Base-by-base conservation (phyloP, 106 monocot genomes). In the Posidonia australis region DNA sequence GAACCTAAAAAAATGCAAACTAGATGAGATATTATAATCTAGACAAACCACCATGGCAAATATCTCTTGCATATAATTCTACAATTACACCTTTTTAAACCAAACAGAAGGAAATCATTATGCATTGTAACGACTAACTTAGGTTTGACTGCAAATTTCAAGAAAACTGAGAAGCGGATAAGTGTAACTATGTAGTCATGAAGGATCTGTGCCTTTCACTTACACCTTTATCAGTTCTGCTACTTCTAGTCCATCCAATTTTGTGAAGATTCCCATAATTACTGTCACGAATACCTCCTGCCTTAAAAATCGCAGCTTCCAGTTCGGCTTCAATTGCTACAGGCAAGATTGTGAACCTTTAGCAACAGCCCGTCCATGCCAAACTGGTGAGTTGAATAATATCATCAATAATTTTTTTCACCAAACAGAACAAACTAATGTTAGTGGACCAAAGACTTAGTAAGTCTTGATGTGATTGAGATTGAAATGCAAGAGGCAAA, bases 181-280 rank as follows among this genome's bases (percentile, higher is more conserved):
- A 4, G 36, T 36, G 7, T 36, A 36, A 36, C 7, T 36, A 2
- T 36, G 36, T 4, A 36, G 36, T 36, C 36, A 36, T 36, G 36
- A 36, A 4, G 7, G 36, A 4, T 36, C 25, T 12, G 46, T 48
- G 70, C 31, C 23, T 56, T 22, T 65, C 30, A 54, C 85, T 74
- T 78, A 94, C 94, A 52, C 86, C 94, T 82, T 87, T 96, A 65
- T 96, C 94, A 67, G 94, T 96, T 54, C 90, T 43, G 68, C 94
- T 96, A 72, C 94, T 96, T 65, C 94, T 81, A 12, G 74, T 76
- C 94, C 94, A 96, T 14, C 86, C 84, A 75, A 96, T 70, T 77
- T 82, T 96, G n/a, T 90, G 78, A 31, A 96, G 67, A 51, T 96
- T 30, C 26, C 90, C 90, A 78, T 74, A 90, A 72, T 90, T 90